Evolutionary conservation across 1,284 basidiomycete genomes (phyloP).

Genomic region (Sanguinoderma infundibulare): DNA sequence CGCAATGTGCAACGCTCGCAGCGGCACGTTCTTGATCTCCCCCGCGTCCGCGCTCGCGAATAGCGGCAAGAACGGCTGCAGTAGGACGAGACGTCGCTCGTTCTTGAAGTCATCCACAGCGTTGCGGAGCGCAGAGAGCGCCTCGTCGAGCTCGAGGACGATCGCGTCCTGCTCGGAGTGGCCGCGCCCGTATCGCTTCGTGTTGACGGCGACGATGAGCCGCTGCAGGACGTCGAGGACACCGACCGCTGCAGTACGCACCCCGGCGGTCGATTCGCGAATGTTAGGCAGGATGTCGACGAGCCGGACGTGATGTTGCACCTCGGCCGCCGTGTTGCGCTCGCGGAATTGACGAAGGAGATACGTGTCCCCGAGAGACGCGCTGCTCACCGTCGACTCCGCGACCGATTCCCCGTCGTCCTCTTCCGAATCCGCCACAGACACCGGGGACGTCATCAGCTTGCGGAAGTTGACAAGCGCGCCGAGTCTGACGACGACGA

Average conservation of each 20-base stretch:
- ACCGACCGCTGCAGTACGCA: constrained; percentile 43
- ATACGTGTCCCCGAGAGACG: constrained; percentile 39
- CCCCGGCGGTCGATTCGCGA: constrained; percentile 43
- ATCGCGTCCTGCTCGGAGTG: constrained; percentile 32
- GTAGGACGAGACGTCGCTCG: constrained; percentile 44
- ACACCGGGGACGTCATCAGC: constrained; percentile 27
- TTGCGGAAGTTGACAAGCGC: constrained; percentile 39
- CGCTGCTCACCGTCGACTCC: constrained; percentile 5
- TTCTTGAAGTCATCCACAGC: constrained; percentile 47
- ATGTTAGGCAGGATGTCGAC: constrained; percentile 55
- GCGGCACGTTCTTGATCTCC: constrained; percentile 31
- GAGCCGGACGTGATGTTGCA: constrained; percentile 43
- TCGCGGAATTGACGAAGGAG: constrained; percentile 45
- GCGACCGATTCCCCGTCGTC: constrained; percentile 13
- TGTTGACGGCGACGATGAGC: constrained; percentile 51
- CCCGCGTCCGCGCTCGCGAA: constrained; percentile 26
- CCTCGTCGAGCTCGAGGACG: constrained; percentile 41
- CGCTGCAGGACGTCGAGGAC: constrained; percentile 41
- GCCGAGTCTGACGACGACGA: constrained; percentile 48
- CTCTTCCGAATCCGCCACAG: constrained; percentile 5
- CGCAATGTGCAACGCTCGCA: constrained; percentile 49
- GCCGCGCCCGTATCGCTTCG: constrained; percentile 45
- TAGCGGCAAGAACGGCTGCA: constrained; percentile 50
- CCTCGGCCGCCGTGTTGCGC: constrained; percentile 38
- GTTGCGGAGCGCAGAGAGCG: constrained; percentile 40